Evolutionary conservation across 129 eudicot species (phyloP).

Genomic region (Sambucus nigra): DNA sequence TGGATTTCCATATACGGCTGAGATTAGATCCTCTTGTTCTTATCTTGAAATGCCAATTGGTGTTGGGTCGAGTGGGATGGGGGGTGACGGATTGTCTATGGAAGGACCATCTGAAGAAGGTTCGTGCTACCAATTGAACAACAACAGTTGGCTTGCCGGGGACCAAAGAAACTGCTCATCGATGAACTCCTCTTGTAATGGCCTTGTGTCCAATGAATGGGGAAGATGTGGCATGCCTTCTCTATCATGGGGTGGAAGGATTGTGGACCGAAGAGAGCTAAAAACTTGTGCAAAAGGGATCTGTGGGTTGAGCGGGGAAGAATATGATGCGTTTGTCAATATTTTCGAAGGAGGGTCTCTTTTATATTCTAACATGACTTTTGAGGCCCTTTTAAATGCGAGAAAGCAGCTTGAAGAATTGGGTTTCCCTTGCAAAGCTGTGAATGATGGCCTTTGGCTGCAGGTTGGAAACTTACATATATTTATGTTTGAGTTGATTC

Average conservation of each 20-base stretch:
- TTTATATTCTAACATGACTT: conserved; percentile 90
- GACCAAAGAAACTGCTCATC: conserved; percentile 47
- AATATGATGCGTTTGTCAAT: conserved; percentile 77
- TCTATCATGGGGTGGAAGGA: conserved; percentile 93
- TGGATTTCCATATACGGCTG: conserved; percentile 26
- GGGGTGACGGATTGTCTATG: conserved; percentile 36
- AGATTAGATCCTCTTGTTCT: conserved; percentile 41
- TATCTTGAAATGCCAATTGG: conserved; percentile 45
- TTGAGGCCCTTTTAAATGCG: conserved; percentile 84
- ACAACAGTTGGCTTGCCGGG: conserved; percentile 62
- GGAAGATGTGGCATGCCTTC: conserved; percentile 61
- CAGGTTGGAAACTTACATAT: conserved; percentile 41
- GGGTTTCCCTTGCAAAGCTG: conserved; percentile 93
- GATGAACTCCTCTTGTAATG: conserved; percentile 46
- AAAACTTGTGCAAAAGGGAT: conserved; percentile 51
- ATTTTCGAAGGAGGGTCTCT: conserved; percentile 93
- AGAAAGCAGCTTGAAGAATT: conserved; percentile 92
- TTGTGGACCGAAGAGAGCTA: conserved; percentile 68
- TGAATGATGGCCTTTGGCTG: conserved; percentile 95
- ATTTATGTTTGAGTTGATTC: too few species aligned
- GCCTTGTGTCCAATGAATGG: conserved; percentile 70
- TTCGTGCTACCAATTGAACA: conserved; percentile 59
- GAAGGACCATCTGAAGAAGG: conserved; percentile 97
- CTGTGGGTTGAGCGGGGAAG: conserved; percentile 66
- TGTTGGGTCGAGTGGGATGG: conserved; percentile 24